Evolutionary conservation across 2,329 filamentous ascomycete genomes (phyloP).

Genomic region (Elsinoe batatas): DNA sequence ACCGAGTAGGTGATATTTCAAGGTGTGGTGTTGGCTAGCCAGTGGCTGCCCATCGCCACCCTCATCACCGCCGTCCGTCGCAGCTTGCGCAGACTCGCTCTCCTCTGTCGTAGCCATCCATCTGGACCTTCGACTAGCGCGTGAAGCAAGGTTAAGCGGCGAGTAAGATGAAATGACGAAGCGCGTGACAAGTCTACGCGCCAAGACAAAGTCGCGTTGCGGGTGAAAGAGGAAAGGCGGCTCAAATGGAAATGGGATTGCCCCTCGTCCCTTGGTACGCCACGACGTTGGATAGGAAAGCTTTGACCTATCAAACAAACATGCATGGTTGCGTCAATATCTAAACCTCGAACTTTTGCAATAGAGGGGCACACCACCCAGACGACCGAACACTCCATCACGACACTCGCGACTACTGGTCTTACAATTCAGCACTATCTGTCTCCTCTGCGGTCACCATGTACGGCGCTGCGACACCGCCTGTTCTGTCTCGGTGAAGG

Average conservation of each 20-base stretch:
- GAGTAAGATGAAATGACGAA: neutral
- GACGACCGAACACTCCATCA: neutral
- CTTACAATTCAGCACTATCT: neutral
- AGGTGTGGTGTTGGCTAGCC: slow-evolving; percentile 46
- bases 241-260: neutral
- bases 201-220: slow-evolving; percentile 4
- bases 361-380: neutral
- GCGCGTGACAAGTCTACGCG: neutral
- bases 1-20: slow-evolving; percentile 84
- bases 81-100: neutral
- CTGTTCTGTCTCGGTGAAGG: neutral
- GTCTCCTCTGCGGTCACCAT: neutral
- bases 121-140: slow-evolving; percentile 1
- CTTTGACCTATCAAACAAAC: slow-evolving; percentile 4
- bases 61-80: neutral
- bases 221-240: neutral
- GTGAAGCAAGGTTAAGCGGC: neutral
- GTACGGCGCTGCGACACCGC: neutral
- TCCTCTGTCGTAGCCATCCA: slow-evolving; percentile 14
- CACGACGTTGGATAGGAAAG: slow-evolving; percentile 6
- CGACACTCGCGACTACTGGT: neutral
- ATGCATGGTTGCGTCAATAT: slow-evolving; percentile 10
- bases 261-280: neutral
- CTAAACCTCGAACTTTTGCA: neutral
- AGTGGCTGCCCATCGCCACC: slow-evolving; percentile 11